Evolutionary conservation across 306 rosid genomes (phyloP).

Genomic region (Inga oerstediana): DNA sequence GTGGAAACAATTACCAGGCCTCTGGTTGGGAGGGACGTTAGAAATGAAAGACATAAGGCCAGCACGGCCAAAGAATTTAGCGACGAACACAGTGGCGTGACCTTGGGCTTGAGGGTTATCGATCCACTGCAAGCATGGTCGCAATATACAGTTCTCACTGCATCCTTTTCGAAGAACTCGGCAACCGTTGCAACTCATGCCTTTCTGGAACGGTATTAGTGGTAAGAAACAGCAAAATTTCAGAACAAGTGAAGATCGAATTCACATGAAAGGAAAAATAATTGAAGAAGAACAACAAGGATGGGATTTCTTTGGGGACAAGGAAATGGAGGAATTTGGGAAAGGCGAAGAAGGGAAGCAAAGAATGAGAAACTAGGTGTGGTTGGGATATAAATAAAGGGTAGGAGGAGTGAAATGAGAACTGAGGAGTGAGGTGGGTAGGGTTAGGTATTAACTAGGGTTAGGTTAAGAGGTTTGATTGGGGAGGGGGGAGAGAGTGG

Average conservation of each 20-base stretch:
- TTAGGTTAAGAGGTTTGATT: slow-evolving; percentile 23
- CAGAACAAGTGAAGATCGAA: not conserved
- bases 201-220: not conserved
- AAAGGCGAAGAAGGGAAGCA: not conserved
- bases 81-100: slow-evolving; percentile 94
- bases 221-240: not conserved
- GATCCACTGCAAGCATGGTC: slow-evolving; percentile 95
- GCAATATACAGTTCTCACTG: slow-evolving; percentile 81
- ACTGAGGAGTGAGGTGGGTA: not conserved
- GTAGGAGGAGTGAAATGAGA: not conserved
- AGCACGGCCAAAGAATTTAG: slow-evolving; percentile 98
- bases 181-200: slow-evolving; percentile 99
- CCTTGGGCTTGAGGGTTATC: slow-evolving; percentile 87
- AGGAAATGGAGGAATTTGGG: slow-evolving; percentile 10
- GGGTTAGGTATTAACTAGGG: slow-evolving; percentile 50
- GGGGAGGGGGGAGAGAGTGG: not conserved
- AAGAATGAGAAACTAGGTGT: slow-evolving; percentile 26
- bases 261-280: slow-evolving; percentile 34
- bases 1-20: slow-evolving; percentile 61
- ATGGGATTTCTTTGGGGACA: slow-evolving; percentile 32
- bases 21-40: slow-evolving; percentile 79
- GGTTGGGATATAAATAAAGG: slow-evolving; percentile 44
- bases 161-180: slow-evolving; percentile 97
- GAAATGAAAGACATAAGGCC: slow-evolving; percentile 96
- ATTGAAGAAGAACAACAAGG: not conserved